Evolutionary conservation across 2,329 filamentous ascomycete species (phyloP), one percentile per base, ranked within the genome.

Genomic region (Botrytis aclada): DNA sequence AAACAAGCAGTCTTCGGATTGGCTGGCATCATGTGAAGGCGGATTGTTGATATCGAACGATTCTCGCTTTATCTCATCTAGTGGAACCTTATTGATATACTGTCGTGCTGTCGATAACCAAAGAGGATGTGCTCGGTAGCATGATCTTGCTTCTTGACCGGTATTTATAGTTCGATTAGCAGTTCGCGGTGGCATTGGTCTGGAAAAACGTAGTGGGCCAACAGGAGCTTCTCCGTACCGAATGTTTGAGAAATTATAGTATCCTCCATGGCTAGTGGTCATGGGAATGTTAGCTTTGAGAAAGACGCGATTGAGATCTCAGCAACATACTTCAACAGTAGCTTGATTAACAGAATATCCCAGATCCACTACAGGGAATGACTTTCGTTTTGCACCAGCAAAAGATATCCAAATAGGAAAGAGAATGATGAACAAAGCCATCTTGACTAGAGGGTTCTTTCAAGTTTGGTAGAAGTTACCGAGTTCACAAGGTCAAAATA

Each of bases 1-100:
- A 74, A 85, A 86, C 14, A 84, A 78, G 73, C 85, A 87, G 73
- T 86, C 85, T 75, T 86, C 85, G 22, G 58, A 62, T 62, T 62
- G 58, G 39, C 34, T 39, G 16, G 34, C 22, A 39, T 62, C 58
- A 39, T 62, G 58, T 10, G 4, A 39, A 25, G 58, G 58, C n/a
- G 58, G 34, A 39, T 62, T 62, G 22, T 62, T 39, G 22, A 62
- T 62, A n/a, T 39, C 58, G 7, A 62, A 62, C 34, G 10, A 39
- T 6, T 34, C 34, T 39, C 6, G 58, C 22, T 62, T 62, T 22
- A 62, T 62, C 37, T 62, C 34, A 18, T 39, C 34, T 10, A n/a
- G 25, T 3, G 34, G 22, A 2, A 62, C 20, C 22, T 32, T 32
- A 39, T 62, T 12, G n/a, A 62, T 62, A 39, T 62, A 62, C 25